Evolutionary conservation across 1,284 basidiomycete species (phyloP).

Genomic region (Puccinia novopanici): DNA sequence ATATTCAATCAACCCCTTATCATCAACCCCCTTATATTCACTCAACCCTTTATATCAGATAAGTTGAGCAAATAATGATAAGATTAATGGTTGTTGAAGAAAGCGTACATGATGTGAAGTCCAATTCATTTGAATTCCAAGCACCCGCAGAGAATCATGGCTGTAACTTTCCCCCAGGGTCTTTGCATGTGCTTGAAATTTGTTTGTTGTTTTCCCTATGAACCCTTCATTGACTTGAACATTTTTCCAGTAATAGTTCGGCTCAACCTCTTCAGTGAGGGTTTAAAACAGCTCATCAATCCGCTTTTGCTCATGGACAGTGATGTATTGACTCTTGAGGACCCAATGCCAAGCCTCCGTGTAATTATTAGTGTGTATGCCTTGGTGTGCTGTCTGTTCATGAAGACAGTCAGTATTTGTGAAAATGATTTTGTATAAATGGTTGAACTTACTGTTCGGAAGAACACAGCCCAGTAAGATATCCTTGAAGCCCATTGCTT

Average conservation of each 20-base stretch:
- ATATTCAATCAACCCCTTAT: no score
- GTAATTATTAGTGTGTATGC: constrained; percentile 6
- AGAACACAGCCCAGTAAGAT: not conserved
- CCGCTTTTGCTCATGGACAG: not conserved
- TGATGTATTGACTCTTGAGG: not conserved
- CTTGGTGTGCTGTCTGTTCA: not conserved
- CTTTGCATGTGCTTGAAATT: no score
- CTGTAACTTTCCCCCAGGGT: no score
- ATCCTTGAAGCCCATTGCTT: not conserved
- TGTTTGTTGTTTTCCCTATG: not conserved
- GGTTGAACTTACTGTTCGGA: not conserved
- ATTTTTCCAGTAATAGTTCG: not conserved
- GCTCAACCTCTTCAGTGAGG: not conserved
- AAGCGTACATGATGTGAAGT: no score
- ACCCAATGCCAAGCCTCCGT: constrained; percentile 2
- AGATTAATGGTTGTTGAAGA: no score
- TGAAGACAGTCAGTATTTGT: not conserved
- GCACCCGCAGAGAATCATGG: no score
- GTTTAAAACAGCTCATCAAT: not conserved
- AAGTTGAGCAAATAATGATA: no score
- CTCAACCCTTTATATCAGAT: no score
- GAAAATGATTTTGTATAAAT: not conserved
- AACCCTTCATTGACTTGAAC: not conserved
- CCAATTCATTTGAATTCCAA: no score
- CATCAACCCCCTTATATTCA: no score